Percentiles rank a stretch among this genome's conserved stretches.
Evolutionary conservation across 2,329 filamentous ascomycete genomes (phyloP).

Genomic region (Calonectria fujianensis): DNA sequence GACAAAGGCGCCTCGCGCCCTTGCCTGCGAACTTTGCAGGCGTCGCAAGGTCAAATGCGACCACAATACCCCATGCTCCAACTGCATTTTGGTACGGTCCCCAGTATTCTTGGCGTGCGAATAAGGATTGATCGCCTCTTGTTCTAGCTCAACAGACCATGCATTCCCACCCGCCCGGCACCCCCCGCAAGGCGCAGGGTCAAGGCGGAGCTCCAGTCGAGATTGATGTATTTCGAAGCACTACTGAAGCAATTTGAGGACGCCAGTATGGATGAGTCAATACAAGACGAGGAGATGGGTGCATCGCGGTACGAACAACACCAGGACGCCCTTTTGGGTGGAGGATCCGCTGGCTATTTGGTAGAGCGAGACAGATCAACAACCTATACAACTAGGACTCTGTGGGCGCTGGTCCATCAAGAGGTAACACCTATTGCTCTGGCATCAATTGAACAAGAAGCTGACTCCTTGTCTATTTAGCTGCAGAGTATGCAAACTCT

Average conservation of each 20-base stretch:
- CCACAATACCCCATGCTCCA: conserved; percentile 26
- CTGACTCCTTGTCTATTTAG: neutral
- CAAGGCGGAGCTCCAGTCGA: conserved; percentile 25
- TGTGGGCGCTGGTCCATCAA: conserved; percentile 5
- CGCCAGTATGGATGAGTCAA: neutral
- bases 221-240: conserved; percentile 30
- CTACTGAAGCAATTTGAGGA: conserved; percentile 11
- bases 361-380: conserved; percentile 12
- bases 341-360: conserved; percentile 8
- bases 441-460: too few relatives aligned
- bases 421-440: neutral
- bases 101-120: neutral
- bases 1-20: neutral
- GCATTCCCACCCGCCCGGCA: conserved; percentile 20
- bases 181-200: conserved; percentile 9
- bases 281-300: neutral
- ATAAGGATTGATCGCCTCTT: neutral
- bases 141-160: conserved; percentile 5
- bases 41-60: conserved; percentile 37
- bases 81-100: conserved; percentile 29
- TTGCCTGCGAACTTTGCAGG: conserved; percentile 28
- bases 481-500: conserved; percentile 10
- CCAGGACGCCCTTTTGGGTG: neutral
- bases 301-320: neutral
- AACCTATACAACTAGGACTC: conserved; percentile 10